Base-by-base conservation (phyloP, 345 rosid genomes). In the Ailanthus altissimus region DNA sequence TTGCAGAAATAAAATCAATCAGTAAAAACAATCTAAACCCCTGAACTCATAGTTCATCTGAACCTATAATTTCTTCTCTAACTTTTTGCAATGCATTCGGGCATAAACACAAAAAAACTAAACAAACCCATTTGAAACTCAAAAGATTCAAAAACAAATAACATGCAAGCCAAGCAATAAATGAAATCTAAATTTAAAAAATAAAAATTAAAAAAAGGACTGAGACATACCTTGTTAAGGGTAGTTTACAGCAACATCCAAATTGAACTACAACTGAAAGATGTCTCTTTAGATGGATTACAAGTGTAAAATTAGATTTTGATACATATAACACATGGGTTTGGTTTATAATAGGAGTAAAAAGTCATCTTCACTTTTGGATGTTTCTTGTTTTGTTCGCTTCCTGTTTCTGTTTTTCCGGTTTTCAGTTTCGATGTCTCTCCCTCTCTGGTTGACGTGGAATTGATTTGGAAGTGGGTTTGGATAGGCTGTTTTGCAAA, bases 391-490 rank as follows among this genome's bases (percentile, higher is more conserved):
- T 60, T 12, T 51, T 70, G 21, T 60, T 70, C 11, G 46, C 59
- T 58, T n/a, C 42, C 9, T 3, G 58, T 47, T 23, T 25, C 60
- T 23, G 77, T 64, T 28, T 74, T 47, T 18, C 25, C 38, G 38
- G 40, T 43, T 25, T 25, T 25, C 36, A 4, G 54, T 46, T 28
- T 32, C 58, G 5, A 8, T 25, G 10, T 50, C 59, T 61, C 45
- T 50, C 59, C 50, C 45, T 15, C 0, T 12, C 28, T 1, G 38
- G 80, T 15, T 69, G 81, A 77, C 84, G 84, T 73, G 84, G 75
- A 67, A 67, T 45, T 69, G 56, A 77, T 54, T 15, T 16, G 70
- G 80, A 53, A 61, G 21, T 56, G 56, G 26, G 36, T 45, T 23
- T 68, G 78, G 84, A 73, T 67, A 62, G 28, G 71, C 69, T 71